phyloP scores from a whole-genome alignment of 2,329 filamentous ascomycete genomes.

The Aaosphaeria pasadenensis region DNA sequence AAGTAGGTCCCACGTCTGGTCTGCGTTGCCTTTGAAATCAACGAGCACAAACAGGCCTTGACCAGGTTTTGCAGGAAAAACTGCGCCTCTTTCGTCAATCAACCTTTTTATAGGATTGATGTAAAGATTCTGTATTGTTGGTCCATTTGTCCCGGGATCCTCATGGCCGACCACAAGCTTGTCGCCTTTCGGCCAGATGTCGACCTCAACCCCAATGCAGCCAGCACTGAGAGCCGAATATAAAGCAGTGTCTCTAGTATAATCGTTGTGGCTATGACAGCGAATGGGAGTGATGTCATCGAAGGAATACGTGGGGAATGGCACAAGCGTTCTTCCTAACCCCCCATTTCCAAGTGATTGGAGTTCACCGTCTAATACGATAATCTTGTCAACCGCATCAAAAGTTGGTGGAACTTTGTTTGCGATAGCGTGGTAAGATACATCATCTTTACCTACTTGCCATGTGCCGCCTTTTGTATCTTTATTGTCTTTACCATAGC shows the following conservation, averaged over 20 bases:
- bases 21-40: constrained; percentile 63
- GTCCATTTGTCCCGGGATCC: constrained; percentile 46
- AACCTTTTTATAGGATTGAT: constrained; percentile 61
- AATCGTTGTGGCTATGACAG: constrained; percentile 67
- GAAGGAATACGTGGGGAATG: constrained; percentile 10
- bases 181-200: constrained; percentile 61
- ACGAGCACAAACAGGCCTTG: constrained; percentile 54
- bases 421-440: constrained; percentile 13
- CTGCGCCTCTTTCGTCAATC: constrained; percentile 38
- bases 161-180: constrained; percentile 64
- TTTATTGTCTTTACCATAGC: constrained; percentile 8
- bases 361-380: constrained; percentile 6
- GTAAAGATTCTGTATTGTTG: constrained; percentile 62
- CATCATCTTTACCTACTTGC: constrained; percentile 8
- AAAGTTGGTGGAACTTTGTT: constrained; percentile 8
- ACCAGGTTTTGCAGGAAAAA: constrained; percentile 35
- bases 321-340: constrained; percentile 8
- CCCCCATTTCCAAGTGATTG: constrained; percentile 3
- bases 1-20: constrained; percentile 53
- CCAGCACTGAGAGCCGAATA: constrained; percentile 60
- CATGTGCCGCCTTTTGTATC: constrained; percentile 16
- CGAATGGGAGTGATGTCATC: constrained; percentile 38
- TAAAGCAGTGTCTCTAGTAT: constrained; percentile 52
- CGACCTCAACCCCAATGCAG: constrained; percentile 65
- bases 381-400: constrained; percentile 5